Percentiles rank a stretch among this genome's conserved stretches.
Conservation (phyloP, 2,329 filamentous ascomycete species). For the Mollisia scopiformis region DNA sequence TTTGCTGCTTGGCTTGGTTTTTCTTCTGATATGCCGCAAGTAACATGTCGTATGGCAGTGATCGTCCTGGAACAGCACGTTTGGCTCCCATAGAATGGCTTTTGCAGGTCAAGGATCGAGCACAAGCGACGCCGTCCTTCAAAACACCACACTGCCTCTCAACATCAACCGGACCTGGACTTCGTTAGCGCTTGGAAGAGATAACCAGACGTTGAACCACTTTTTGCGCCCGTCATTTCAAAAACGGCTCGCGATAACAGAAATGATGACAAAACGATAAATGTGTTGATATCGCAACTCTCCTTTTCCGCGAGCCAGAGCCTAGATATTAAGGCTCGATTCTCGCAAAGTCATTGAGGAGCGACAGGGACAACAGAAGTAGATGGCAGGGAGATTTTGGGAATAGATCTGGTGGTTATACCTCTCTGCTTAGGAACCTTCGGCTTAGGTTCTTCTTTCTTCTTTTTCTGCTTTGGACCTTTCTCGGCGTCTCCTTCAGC, state of each 20-base stretch:
- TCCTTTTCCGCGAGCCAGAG: background rate
- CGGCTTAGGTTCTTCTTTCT: slow-evolving; percentile 87
- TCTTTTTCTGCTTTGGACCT: slow-evolving; percentile 87
- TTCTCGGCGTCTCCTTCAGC: slow-evolving; percentile 78
- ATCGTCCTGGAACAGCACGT: slow-evolving; percentile 82
- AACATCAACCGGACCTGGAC: slow-evolving; percentile 80
- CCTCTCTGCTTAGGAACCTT: slow-evolving; percentile 85
- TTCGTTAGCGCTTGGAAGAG: slow-evolving; percentile 14
- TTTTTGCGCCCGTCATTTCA: too few relatives aligned
- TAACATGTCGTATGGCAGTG: slow-evolving; percentile 89
- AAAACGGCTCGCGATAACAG: background rate
- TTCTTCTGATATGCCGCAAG: slow-evolving; percentile 92
- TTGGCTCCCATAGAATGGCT: slow-evolving; percentile 96
- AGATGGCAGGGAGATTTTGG: background rate
- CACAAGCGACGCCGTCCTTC: slow-evolving; percentile 85
- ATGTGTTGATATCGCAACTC: background rate
- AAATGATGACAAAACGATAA: background rate
- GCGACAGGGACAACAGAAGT: background rate
- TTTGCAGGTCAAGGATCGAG: slow-evolving; percentile 89
- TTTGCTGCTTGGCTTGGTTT: slow-evolving; percentile 97
- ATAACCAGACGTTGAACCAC: too few relatives aligned
- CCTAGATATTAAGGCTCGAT: background rate
- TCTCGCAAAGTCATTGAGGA: background rate
- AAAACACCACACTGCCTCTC: slow-evolving; percentile 91
- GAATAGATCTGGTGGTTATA: slow-evolving; percentile 35